Base-by-base conservation (phyloP, 2,329 filamentous ascomycete genomes). In the Simplicillium sp. region DNA sequence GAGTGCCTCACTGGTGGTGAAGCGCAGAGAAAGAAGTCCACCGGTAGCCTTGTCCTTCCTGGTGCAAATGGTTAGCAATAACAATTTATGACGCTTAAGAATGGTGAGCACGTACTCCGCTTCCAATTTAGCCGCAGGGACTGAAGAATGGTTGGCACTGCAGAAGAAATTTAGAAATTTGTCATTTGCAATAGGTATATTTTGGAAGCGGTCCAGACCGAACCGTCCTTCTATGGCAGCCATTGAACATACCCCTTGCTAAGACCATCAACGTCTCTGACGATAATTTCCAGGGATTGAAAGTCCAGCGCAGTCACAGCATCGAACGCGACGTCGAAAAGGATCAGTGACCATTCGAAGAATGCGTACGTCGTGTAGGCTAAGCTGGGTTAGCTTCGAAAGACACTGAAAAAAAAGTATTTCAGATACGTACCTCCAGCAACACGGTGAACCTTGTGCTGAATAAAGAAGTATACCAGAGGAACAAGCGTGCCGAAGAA, bases 241-340 rank as follows among this genome's bases (percentile, higher is more conserved):
- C 84, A 84, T 69, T 82, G 79, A 69, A 98, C 92, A 77, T 98
- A 98, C 92, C 90, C 89, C 86, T 90, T 89, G 73, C 85, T 92
- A 58, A 82, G 67, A 49, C 88, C 89, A 68, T 88, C 90, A 50
- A 89, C 75, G 68, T 97, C 90, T 69, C 79, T 87, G 49, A 98
- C 73, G 51, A 88, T 74, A 54, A 98, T 68, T 61, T 97, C 90
- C 57, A 97, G 85, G 41, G 82, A 79, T 47, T 81, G 74, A 67
- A 97, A 98, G 68, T 98, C 92, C 54, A 94, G 69, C 43, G 87
- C 83, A 11, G 92, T 97, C 44, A 97, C 84, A 39, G 92, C 87
- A 67, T 98, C 92, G 65, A 98, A 98, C 25, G 77, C 90, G 43
- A 98, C 88, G 61, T 98, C 92, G 60, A 95, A 87, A 50, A 98